phyloP scores from a whole-genome alignment of 2,329 filamentous ascomycete species.

The Alternaria brassicae region DNA sequence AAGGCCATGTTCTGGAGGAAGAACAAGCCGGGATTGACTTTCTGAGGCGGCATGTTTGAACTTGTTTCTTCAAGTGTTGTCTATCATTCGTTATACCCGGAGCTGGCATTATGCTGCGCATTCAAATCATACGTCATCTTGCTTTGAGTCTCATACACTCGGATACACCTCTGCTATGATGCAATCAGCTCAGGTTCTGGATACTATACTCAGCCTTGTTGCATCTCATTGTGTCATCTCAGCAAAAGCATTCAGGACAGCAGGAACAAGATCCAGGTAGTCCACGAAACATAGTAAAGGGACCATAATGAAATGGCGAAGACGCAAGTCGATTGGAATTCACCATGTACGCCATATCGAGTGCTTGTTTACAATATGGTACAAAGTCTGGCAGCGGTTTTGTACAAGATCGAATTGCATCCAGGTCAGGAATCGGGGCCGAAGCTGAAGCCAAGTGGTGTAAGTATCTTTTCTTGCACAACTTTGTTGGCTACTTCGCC shows the following conservation, averaged over 20 bases:
- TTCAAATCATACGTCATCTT: constrained; percentile 1
- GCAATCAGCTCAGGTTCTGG: too few relatives aligned
- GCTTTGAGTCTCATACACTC: too few relatives aligned
- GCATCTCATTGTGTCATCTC: not conserved
- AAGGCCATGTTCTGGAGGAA: constrained; percentile 45
- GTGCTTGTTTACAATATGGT: constrained; percentile 20
- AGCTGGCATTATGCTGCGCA: constrained; percentile 18
- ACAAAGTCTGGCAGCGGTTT: constrained; percentile 12
- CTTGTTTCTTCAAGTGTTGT: not conserved
- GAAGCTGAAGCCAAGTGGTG: constrained; percentile 50
- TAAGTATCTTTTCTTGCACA: constrained; percentile 77
- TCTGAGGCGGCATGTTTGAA: not conserved
- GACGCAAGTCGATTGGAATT: not conserved
- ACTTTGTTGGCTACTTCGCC: constrained; percentile 77
- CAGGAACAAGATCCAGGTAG: not conserved
- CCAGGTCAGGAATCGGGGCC: constrained; percentile 21
- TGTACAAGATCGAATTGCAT: constrained; percentile 13
- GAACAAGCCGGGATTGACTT: constrained; percentile 20
- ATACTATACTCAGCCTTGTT: not conserved
- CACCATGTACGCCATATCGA: constrained; percentile 7
- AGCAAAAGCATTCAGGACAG: not conserved
- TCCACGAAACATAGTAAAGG: not conserved
- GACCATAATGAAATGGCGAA: not conserved
- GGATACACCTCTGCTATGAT: too few relatives aligned
- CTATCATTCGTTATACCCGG: constrained; percentile 20